Conservation (phyloP, 2,329 filamentous ascomycete species). For the Domatiomyces catenatus region DNA sequence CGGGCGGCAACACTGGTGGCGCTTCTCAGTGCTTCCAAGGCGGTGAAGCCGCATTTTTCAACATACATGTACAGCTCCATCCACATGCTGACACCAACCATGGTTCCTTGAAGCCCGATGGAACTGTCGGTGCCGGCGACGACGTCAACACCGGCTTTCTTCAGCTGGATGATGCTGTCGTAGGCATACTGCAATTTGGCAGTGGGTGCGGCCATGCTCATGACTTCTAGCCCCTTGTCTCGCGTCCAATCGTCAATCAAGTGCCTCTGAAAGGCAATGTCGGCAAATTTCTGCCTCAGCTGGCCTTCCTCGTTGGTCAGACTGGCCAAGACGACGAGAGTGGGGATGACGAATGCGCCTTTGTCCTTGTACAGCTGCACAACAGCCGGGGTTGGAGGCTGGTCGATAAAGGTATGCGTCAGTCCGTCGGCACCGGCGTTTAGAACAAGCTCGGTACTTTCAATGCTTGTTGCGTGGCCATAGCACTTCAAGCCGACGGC, state of each 20-base stretch:
- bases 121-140: slow-evolving; percentile 22
- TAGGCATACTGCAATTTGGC: slow-evolving; percentile 13
- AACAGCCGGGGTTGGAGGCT: slow-evolving; percentile 11
- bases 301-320: slow-evolving; percentile 14
- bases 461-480: slow-evolving; percentile 13
- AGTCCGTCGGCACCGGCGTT: slow-evolving; percentile 16
- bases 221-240: slow-evolving; percentile 17
- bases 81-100: slow-evolving; percentile 18
- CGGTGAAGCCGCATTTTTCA: slow-evolving; percentile 17
- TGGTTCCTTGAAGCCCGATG: slow-evolving; percentile 12
- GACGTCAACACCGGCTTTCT: slow-evolving; percentile 18
- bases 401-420: slow-evolving; percentile 18
- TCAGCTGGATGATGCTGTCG: slow-evolving; percentile 13
- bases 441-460: slow-evolving; percentile 15
- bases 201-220: slow-evolving; percentile 15
- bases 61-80: slow-evolving; percentile 19
- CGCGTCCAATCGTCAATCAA: slow-evolving; percentile 16
- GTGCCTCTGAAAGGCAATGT: slow-evolving; percentile 14
- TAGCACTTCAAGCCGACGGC: slow-evolving; percentile 8
- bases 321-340: slow-evolving; percentile 9
- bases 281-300: slow-evolving; percentile 12
- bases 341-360: slow-evolving; percentile 16
- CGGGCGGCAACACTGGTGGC: slow-evolving; percentile 18
- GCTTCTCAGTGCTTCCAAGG: slow-evolving; percentile 17
- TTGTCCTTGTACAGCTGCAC: slow-evolving; percentile 14